Conservation (phyloP, 805 yeast species). For the Nakazawaea populi region DNA sequence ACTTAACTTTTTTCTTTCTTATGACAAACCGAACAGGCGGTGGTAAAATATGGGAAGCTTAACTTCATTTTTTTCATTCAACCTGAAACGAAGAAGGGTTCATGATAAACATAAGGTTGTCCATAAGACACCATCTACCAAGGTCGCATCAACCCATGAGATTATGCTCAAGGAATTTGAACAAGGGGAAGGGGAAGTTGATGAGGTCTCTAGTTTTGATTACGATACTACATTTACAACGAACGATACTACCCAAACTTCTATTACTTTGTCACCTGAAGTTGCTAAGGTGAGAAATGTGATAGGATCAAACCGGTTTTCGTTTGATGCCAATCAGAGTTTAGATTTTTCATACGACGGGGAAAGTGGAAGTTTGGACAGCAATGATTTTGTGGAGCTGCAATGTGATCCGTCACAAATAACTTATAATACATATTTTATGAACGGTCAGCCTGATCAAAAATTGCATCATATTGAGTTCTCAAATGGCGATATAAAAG, state of each 20-base stretch:
- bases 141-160: no score
- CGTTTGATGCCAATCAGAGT: not conserved
- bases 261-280: not conserved
- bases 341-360: not conserved
- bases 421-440: not conserved
- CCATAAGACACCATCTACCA: no score
- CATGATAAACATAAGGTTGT: no score
- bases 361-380: not conserved
- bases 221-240: not conserved
- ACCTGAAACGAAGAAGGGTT: no score
- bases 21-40: no score
- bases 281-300: no score
- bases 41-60: no score
- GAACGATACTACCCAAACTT: not conserved
- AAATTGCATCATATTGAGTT: not conserved
- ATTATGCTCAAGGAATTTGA: not conserved
- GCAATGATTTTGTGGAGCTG: not conserved
- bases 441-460: not conserved
- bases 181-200: not conserved
- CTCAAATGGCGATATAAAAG: not conserved
- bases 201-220: not conserved
- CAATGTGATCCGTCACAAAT: slow-evolving; percentile 1
- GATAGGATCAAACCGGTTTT: not conserved
- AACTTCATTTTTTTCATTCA: no score
- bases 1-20: no score